These are phyloP conservation scores for Xylaria scruposa DNA, from an alignment of 495 filamentous ascomycete species.

Conservation along the genomic window DNA sequence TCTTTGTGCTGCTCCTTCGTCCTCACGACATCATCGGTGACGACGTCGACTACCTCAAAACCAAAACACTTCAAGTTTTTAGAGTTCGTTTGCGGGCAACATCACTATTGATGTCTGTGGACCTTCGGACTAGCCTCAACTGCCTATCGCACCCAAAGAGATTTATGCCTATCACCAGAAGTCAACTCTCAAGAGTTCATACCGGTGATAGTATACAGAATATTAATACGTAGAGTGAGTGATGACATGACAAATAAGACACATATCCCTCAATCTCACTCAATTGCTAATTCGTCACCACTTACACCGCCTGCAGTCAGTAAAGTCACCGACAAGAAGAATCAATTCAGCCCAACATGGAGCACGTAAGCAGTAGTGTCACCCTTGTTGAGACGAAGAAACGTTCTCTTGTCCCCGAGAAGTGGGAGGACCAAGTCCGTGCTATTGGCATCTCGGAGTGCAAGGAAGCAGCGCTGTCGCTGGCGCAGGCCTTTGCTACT, in stretches of 20 bases:
- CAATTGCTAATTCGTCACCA: neutral
- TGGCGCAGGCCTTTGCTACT: conserved; percentile 77
- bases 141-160: conserved; percentile 73
- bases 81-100: conserved; percentile 33
- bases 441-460: conserved; percentile 65
- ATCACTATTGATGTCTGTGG: conserved; percentile 77
- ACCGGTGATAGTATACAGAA: conserved; percentile 69
- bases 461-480: conserved; percentile 67
- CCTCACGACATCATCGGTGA: conserved; percentile 30
- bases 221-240: conserved; percentile 51
- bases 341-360: conserved; percentile 41
- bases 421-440: conserved; percentile 62
- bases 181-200: conserved; percentile 73
- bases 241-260: neutral
- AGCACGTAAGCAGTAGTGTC: conserved; percentile 47
- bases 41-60: conserved; percentile 31
- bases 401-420: conserved; percentile 55
- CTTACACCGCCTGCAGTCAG: conserved; percentile 7
- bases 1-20: conserved; percentile 10
- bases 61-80: conserved; percentile 31
- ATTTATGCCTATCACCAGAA: conserved; percentile 75
- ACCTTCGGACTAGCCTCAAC: conserved; percentile 69
- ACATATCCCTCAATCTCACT: neutral
- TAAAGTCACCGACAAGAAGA: conserved; percentile 24
- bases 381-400: conserved; percentile 51